Conservation (phyloP, 228 moss, liverwort and hornwort species). For the Sphagnum fallax region DNA sequence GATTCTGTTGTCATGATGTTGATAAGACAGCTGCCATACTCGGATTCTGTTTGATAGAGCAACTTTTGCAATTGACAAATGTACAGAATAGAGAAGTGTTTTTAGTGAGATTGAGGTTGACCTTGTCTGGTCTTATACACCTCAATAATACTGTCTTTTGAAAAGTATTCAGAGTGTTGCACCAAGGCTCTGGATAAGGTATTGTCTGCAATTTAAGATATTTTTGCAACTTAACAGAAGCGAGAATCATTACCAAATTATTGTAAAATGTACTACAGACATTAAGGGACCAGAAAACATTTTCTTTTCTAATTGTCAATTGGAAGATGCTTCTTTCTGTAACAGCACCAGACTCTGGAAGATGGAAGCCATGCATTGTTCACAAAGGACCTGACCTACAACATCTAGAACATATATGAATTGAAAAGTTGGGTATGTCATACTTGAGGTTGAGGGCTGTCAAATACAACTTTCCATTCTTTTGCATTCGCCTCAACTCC, state of each 20-base stretch:
- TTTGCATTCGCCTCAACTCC: conserved; percentile 25
- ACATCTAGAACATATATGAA: no score
- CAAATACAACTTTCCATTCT: conserved; percentile 54
- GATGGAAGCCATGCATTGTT: no score
- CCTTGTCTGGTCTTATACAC: conserved; percentile 86
- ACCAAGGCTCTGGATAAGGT: conserved; percentile 51
- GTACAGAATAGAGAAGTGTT: no score
- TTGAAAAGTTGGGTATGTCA: not conserved
- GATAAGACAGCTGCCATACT: not conserved
- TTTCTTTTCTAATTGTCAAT: no score
- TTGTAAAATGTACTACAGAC: no score
- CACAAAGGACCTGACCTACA: no score
- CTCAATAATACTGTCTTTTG: conserved; percentile 60
- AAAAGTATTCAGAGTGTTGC: conserved; percentile 28
- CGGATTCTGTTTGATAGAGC: not conserved
- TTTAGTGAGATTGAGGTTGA: not conserved
- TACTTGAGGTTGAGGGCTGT: conserved; percentile 77
- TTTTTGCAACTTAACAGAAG: no score
- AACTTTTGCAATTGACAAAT: no score
- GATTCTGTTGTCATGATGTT: not conserved
- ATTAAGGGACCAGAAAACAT: no score
- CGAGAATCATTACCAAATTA: no score
- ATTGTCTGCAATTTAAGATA: conserved; percentile 26
- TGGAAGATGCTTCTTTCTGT: no score
- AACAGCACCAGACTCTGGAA: no score